These are phyloP conservation scores for Leersia perrieri DNA, from an alignment of 176 grass and related monocot genomes.

Conservation along the genomic window DNA sequence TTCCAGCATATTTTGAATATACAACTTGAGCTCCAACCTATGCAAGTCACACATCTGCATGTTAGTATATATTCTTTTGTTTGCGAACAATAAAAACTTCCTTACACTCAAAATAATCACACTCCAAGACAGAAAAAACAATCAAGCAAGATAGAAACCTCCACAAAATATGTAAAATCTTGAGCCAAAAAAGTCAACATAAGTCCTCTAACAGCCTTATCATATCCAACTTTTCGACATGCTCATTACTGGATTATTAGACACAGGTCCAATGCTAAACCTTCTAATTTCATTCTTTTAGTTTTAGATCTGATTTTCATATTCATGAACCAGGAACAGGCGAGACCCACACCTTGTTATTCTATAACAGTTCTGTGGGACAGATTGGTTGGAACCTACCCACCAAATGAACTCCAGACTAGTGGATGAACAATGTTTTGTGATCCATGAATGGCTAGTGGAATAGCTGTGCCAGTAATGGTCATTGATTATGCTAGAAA, in stretches of 20 bases:
- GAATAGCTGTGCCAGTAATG: constrained; percentile 11
- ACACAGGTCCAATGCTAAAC: neutral
- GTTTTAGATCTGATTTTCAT: neutral
- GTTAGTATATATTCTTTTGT: neutral
- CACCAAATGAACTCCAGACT: neutral
- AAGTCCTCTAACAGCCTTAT: neutral
- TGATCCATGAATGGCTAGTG: neutral
- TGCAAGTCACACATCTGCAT: constrained; percentile 14
- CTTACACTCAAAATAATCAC: neutral
- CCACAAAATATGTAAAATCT: neutral
- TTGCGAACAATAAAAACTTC: neutral
- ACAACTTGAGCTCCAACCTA: constrained; percentile 63
- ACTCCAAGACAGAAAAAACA: neutral
- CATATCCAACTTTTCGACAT: neutral
- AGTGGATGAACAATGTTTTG: neutral
- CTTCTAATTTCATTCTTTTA: neutral
- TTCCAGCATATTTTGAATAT: constrained; percentile 85
- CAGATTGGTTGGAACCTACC: neutral
- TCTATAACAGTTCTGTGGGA: neutral
- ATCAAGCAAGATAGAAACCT: neutral
- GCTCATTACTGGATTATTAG: neutral
- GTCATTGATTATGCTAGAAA: neutral
- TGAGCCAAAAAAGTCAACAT: neutral
- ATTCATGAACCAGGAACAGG: neutral
- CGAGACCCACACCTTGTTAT: neutral